Base-by-base conservation (phyloP, 2,329 filamentous ascomycete species). In the Leptographium radiaticola region DNA sequence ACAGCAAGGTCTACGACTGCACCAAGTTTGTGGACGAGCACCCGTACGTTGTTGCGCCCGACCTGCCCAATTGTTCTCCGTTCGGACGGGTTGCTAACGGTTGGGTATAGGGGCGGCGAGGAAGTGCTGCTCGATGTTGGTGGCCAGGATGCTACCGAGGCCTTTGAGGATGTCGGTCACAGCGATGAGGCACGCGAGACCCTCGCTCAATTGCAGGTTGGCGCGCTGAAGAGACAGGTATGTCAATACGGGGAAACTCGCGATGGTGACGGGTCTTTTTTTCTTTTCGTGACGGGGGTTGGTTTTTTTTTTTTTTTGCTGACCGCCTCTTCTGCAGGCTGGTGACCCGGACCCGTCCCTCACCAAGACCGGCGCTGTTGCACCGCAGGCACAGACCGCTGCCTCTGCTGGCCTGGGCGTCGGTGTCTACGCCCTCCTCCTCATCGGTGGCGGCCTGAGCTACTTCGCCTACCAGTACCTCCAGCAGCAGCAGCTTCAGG, bases 81-180 rank as follows among this genome's bases (percentile, higher is more conserved):
- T 25, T 25, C 12, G 6, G 16, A 33, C 30, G n/a, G 33, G 16
- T 25, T 42, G 15, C 49, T 51, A 36, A 51, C 18, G 6, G 2
- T 8, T 34, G 50, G 43, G 54, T 47, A 53, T 66, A 97, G 93
- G 64, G 93, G 93, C 76, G 93, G 93, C 75, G 93, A 98, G 75
- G 93, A 98, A 76, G 93, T 98, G 63, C 76, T 98, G 59, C 85
- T 98, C 62, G 93, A 98, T 63, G 90, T 97, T 60, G 93, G 79
- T 66, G 93, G 93, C 62, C 90, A 95, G 75, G 93, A 98, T 71
- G 86, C 87, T 65, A 95, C 91, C 64, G 93, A 97, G 75, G 91
- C 93, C 58, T 98, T 98, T 69, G 93, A 98, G 76, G 93, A 98
- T 72, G 93, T 98, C 66, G 93, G 93, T 67, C 93, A 98, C 85